Conservation (phyloP, 1,284 basidiomycete species). For the Lentinula novae-zelandiae region DNA sequence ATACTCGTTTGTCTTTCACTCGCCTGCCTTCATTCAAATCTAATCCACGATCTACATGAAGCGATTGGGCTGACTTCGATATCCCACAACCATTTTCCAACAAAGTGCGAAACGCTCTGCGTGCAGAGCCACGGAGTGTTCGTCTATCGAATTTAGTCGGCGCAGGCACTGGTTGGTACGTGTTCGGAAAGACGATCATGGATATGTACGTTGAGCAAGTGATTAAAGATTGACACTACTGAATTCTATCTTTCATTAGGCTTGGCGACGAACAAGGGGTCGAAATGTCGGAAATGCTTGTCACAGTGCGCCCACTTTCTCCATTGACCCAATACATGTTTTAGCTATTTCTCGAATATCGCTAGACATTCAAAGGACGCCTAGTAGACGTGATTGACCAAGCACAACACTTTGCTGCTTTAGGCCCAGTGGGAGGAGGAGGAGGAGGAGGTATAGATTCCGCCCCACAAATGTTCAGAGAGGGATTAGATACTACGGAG, state of each 20-base stretch:
- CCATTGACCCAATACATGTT: conserved; percentile 5
- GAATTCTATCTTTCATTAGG: conserved; percentile 32
- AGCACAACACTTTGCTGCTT: conserved; percentile 83
- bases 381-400: conserved; percentile 84
- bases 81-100: conserved; percentile 74
- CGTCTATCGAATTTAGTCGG: conserved; percentile 78
- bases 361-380: conserved; percentile 75
- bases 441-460: conserved; percentile 50
- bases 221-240: not conserved
- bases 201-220: conserved; percentile 54
- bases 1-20: conserved; percentile 54
- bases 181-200: conserved; percentile 80
- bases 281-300: conserved; percentile 66
- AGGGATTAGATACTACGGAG: conserved; percentile 86
- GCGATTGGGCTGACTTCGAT: conserved; percentile 83
- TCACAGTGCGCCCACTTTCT: conserved; percentile 44
- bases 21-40: not conserved
- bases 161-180: conserved; percentile 86
- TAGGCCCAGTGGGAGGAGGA: conserved; percentile 52
- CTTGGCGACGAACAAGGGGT: conserved; percentile 67
- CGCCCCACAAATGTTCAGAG: conserved; percentile 72
- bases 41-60: conserved; percentile 24
- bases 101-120: conserved; percentile 79
- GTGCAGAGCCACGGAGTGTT: conserved; percentile 80
- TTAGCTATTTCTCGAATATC: not conserved